phyloP scores from a whole-genome alignment of 2,329 filamentous ascomycete species.

The Hypoxylon sp. region DNA sequence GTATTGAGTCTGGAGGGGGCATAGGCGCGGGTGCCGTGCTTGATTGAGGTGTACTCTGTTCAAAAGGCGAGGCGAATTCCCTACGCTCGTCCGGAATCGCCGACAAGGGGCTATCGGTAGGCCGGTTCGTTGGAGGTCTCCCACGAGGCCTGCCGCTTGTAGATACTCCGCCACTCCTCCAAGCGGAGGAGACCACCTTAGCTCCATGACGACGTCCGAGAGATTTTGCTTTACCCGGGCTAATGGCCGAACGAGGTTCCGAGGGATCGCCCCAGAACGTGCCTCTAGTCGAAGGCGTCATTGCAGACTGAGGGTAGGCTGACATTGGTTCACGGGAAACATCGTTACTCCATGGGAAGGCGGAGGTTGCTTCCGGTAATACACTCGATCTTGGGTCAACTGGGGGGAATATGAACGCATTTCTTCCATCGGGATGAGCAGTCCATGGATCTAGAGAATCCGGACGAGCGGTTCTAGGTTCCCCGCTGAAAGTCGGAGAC shows the following conservation, averaged over 20 bases:
- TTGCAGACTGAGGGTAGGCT: slow-evolving; percentile 83
- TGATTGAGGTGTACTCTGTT: slow-evolving; percentile 43
- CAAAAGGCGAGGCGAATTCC: slow-evolving; percentile 54
- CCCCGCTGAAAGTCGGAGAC: slow-evolving; percentile 56
- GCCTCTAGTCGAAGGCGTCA: slow-evolving; percentile 74
- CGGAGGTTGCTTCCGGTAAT: slow-evolving; percentile 54
- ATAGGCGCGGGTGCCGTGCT: slow-evolving; percentile 48
- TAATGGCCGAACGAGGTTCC: slow-evolving; percentile 82
- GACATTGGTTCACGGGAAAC: slow-evolving; percentile 72
- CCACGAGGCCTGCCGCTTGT: slow-evolving; percentile 81
- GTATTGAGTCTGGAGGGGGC: slow-evolving; percentile 48
- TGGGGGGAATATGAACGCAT: slow-evolving; percentile 57
- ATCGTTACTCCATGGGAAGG: slow-evolving; percentile 66
- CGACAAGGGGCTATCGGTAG: slow-evolving; percentile 76
- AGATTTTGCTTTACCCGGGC: slow-evolving; percentile 71
- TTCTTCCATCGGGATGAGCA: slow-evolving; percentile 61
- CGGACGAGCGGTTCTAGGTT: slow-evolving; percentile 62
- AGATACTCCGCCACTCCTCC: slow-evolving; percentile 77
- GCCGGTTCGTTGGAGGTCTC: slow-evolving; percentile 79
- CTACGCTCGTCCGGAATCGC: slow-evolving; percentile 76
- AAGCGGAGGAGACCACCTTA: slow-evolving; percentile 89
- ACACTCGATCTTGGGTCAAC: slow-evolving; percentile 58
- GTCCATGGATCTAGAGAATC: slow-evolving; percentile 68
- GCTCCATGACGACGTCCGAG: slow-evolving; percentile 79
- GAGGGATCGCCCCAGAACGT: slow-evolving; percentile 69